Base-by-base conservation (phyloP, 1,139 yeast genomes). In the Pichia sp. region DNA sequence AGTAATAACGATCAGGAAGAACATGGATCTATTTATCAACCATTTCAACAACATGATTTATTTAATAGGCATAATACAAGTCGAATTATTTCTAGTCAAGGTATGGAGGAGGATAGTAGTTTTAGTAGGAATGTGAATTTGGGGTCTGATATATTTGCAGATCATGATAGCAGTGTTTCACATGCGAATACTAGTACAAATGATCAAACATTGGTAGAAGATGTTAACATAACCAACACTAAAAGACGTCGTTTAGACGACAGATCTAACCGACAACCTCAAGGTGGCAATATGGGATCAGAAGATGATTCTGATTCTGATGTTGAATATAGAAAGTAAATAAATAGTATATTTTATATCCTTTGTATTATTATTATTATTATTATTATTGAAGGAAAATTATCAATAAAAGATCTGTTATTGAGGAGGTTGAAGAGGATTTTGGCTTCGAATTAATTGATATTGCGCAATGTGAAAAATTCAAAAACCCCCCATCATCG, bases 241-340 rank as follows among this genome's bases (percentile, higher is more conserved):
- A 42, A 42, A 21, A 40, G 45, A 34, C 35, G 45, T n/a, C 38
- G 42, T 19, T 35, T 38, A 9, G 42, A 33, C 20, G 24, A 23
- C 20, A 17, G 39, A n/a, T 28, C 10, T 19, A 30, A 11, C 10
- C 18, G 32, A 3, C 22, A 11, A 26, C 14, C 21, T 8, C 30
- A 19, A 12, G 14, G 8, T 9, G 31, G 15, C 26, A 21, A 19
- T 30, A 24, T 20, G 20, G 19, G 10, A 6, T n/a, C 26, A 8
- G 37, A 36, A 25, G 34, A 40, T 3, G 43, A 41, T 21, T 28
- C 41, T 3, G 41, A 40, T 31, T 28, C 35, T 8, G 47, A 42
- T 24, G 43, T 44, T 14, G 47, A 41, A 18, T 44, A 41, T 30
- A 24, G 41, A 17, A 30, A 28, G 14, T 28, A 28, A 14, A 22